These are phyloP conservation scores for Pachyrhizus erosus DNA, from an alignment of 306 rosid species.

Conservation along the genomic window DNA sequence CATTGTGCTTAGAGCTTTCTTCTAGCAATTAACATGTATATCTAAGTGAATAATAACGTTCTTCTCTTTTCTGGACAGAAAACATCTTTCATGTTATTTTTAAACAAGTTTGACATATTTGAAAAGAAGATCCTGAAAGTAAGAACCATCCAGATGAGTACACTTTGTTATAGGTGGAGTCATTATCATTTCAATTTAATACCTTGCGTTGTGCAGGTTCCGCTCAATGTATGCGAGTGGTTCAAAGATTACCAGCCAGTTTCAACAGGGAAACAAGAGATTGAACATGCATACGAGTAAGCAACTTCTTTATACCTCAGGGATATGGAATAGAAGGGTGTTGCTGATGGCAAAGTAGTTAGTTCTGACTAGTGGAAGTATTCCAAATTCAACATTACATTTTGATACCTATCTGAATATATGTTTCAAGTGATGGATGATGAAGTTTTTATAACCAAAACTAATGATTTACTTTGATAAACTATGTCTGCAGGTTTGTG, in stretches of 20 bases:
- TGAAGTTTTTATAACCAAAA: background rate
- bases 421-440: background rate
- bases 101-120: conserved; percentile 27
- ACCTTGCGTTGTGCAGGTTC: conserved; percentile 15
- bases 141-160: background rate
- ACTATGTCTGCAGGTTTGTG: conserved; percentile 26
- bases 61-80: background rate
- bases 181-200: background rate
- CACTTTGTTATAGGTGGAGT: background rate
- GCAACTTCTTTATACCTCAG: background rate
- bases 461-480: background rate
- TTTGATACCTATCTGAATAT: background rate
- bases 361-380: conserved; percentile 29
- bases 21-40: background rate
- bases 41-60: conserved; percentile 22
- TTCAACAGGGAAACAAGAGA: conserved; percentile 26
- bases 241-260: conserved; percentile 25
- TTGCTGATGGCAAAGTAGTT: conserved; percentile 9
- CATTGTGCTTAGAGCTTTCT: no score
- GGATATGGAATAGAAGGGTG: conserved; percentile 16
- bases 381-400: background rate
- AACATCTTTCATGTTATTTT: conserved; percentile 27
- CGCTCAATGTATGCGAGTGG: conserved; percentile 22
- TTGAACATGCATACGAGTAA: conserved; percentile 17
- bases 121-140: conserved; percentile 19